These are phyloP conservation scores for Trichodelitschia bisporula DNA, from an alignment of 495 filamentous ascomycete genomes.

Conservation along the genomic window DNA sequence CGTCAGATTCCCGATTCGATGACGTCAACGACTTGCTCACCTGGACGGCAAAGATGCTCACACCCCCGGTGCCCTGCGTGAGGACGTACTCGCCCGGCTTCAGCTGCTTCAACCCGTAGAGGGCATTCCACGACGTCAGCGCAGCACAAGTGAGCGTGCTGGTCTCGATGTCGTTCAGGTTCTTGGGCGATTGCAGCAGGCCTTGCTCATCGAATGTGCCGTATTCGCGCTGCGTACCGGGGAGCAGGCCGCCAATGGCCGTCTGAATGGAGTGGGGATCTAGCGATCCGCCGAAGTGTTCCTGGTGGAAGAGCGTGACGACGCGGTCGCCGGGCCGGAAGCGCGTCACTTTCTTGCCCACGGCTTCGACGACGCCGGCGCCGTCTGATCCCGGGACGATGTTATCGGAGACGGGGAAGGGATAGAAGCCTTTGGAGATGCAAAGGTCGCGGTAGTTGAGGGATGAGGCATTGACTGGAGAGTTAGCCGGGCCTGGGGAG, in stretches of 20 bases:
- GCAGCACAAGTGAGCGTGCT: slow-evolving; percentile 48
- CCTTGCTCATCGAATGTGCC: slow-evolving; percentile 45
- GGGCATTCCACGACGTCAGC: slow-evolving; percentile 59
- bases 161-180: slow-evolving; percentile 35
- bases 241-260: slow-evolving; percentile 43
- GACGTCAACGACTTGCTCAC: slow-evolving; percentile 15
- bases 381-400: slow-evolving; percentile 58
- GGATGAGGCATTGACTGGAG: not conserved
- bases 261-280: slow-evolving; percentile 12
- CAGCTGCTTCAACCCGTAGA: slow-evolving; percentile 44
- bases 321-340: slow-evolving; percentile 54
- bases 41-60: slow-evolving; percentile 53
- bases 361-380: slow-evolving; percentile 43
- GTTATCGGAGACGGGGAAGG: slow-evolving; percentile 30
- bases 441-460: slow-evolving; percentile 1
- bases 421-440: slow-evolving; percentile 22
- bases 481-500: not conserved
- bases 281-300: slow-evolving; percentile 36
- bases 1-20: not conserved
- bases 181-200: slow-evolving; percentile 36
- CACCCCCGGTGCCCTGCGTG: slow-evolving; percentile 63
- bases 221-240: slow-evolving; percentile 51
- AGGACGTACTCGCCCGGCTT: slow-evolving; percentile 47
- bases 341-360: slow-evolving; percentile 37
- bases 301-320: slow-evolving; percentile 56